phyloP scores from a whole-genome alignment of 2,329 filamentous ascomycete species.

The Arthroderma sp. region DNA sequence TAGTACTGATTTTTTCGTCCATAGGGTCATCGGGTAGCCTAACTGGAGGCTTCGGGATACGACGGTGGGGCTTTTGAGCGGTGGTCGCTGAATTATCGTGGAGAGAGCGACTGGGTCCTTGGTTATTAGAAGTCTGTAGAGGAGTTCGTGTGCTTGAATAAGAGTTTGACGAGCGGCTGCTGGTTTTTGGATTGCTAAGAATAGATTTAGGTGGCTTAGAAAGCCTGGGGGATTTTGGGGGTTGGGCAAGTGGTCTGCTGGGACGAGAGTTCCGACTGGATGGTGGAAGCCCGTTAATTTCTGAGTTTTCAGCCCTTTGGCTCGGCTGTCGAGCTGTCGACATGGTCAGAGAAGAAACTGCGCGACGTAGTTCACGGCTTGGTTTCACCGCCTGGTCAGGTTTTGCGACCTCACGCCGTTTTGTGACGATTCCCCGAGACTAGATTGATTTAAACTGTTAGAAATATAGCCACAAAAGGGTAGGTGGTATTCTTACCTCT shows the following conservation, averaged over 20 bases:
- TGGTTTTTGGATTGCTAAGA: too few species aligned
- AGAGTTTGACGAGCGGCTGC: too few species aligned
- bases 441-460: background rate
- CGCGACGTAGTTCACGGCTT: constrained; percentile 5
- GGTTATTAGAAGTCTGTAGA: too few species aligned
- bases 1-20: constrained; percentile 65
- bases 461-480: too few species aligned
- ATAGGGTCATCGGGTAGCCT: constrained; percentile 51
- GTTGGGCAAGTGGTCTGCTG: too few species aligned
- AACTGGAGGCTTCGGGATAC: background rate
- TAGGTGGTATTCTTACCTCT: constrained; percentile 4
- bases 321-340: constrained; percentile 3
- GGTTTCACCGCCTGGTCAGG: background rate
- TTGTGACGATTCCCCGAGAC: constrained; percentile 3
- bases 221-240: too few species aligned
- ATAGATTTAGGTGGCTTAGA: too few species aligned
- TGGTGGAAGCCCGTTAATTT: too few species aligned
- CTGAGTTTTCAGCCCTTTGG: background rate
- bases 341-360: constrained; percentile 4
- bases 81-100: background rate
- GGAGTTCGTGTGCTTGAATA: too few species aligned
- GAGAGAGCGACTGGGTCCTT: too few species aligned
- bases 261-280: too few species aligned
- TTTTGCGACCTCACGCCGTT: constrained; percentile 1
- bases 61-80: background rate